phyloP scores from a whole-genome alignment of 495 filamentous ascomycete genomes.

The Pseudevernia furfuracea region DNA sequence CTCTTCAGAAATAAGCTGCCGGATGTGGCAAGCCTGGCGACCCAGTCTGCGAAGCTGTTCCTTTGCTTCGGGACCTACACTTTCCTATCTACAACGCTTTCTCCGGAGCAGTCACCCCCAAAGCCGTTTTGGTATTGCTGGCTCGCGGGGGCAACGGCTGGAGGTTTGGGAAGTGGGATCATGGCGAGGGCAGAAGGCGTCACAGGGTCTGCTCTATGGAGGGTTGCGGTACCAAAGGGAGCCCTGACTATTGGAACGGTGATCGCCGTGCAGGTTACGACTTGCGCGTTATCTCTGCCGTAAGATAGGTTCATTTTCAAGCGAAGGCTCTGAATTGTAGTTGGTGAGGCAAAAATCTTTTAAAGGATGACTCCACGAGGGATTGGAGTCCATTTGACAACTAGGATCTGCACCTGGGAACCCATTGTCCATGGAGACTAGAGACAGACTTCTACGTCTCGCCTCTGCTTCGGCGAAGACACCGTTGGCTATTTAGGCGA shows the following conservation, averaged over 20 bases:
- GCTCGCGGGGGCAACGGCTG: slow-evolving; percentile 2
- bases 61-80: slow-evolving; percentile 9
- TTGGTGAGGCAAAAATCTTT: neutral
- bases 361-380: neutral
- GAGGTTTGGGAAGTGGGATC: slow-evolving; percentile 10
- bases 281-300: neutral
- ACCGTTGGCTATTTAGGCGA: neutral
- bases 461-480: neutral
- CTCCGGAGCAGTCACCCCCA: slow-evolving; percentile 6
- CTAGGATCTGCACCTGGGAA: neutral
- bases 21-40: neutral
- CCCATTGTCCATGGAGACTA: neutral
- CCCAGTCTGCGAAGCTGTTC: slow-evolving; percentile 2
- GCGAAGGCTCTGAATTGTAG: neutral
- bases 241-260: slow-evolving; percentile 8
- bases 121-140: slow-evolving; percentile 17
- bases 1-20: neutral
- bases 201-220: slow-evolving; percentile 7
- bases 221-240: neutral
- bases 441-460: neutral
- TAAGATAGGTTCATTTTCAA: neutral
- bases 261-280: slow-evolving; percentile 16
- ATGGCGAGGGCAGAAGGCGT: slow-evolving; percentile 4
- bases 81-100: slow-evolving; percentile 6
- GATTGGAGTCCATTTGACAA: neutral